These are phyloP conservation scores for Eustoma russellianum DNA, from an alignment of 257 asterid genomes.

Conservation along the genomic window DNA sequence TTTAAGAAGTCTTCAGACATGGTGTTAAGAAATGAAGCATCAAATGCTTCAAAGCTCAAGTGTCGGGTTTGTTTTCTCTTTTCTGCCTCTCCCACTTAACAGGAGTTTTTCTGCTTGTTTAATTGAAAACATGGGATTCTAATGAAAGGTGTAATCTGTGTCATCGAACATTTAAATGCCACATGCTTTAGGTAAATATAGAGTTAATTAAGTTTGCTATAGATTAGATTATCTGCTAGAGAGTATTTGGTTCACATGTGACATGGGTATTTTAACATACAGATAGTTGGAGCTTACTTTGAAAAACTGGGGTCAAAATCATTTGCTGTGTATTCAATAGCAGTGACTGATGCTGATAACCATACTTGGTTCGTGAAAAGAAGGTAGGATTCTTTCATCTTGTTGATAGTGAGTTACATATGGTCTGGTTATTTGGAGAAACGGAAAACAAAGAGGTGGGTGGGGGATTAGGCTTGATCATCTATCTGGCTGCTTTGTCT, in stretches of 20 bases:
- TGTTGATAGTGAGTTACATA: constrained; percentile 7
- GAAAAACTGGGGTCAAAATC: constrained; percentile 90
- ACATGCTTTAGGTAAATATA: not conserved
- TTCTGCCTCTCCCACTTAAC: constrained; percentile 9
- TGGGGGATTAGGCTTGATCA: not conserved
- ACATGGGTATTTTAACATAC: constrained; percentile 24
- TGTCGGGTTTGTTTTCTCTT: constrained; percentile 61
- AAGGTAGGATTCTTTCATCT: constrained; percentile 40
- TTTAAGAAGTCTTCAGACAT: constrained; percentile 53
- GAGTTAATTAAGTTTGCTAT: too few species aligned
- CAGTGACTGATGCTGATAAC: constrained; percentile 68
- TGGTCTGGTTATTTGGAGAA: not conserved
- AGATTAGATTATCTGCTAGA: constrained; percentile 8
- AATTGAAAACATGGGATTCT: too few species aligned
- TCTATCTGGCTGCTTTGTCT: constrained; percentile 3
- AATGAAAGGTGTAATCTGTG: not conserved
- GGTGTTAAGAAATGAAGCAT: constrained; percentile 49
- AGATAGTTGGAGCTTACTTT: constrained; percentile 94
- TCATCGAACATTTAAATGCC: not conserved
- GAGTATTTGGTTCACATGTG: constrained; percentile 15
- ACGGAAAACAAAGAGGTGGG: not conserved
- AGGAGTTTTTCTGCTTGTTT: too few species aligned
- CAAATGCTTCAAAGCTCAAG: constrained; percentile 58
- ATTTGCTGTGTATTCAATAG: constrained; percentile 91
- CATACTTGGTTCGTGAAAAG: constrained; percentile 93